Base-by-base conservation (phyloP, 768 basidiomycete species). In the Cubamyces lactineus region DNA sequence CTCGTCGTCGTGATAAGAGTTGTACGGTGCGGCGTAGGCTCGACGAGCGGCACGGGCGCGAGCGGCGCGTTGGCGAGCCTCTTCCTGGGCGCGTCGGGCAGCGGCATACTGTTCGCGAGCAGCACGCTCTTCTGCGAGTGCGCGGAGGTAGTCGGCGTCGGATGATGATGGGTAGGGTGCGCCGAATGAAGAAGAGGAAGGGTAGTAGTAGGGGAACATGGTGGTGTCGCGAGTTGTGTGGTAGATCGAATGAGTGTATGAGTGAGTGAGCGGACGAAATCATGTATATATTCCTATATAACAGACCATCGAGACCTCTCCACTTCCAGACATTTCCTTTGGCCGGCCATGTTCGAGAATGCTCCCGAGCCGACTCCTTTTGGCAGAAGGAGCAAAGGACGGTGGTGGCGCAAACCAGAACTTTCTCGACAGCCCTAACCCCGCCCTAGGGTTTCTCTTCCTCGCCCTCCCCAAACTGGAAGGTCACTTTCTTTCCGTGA, bases 81-180 rank as follows among this genome's bases (percentile, higher is more conserved):
- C 70, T 53, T 70, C 69, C 57, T 72, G 69, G 1, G 69, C 66
- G 42, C 70, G 71, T 34, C 62, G 62, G 54, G 71, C 71, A 16
- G 69, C 68, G 24, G 61, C 66, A 46, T 69, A 69, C 39, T 69
- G 70, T 39, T 67, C 65, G 34, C 67, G 70, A 5, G 71, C 71
- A 16, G 71, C 70, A n/a, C 65, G 70, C 52, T 72, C 71, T 23
- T 72, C 70, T 16, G 71, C 70, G 21, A 72, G 64, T 9, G 70
- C 70, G 24, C 66, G 68, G 15, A 66, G 50, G 64, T 72, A 72
- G n/a, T 66, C 67, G 28, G 61, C 45, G 53, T 68, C 65, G 56
- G 47, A 24, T 9, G 61, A 39, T 16, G 63, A 43, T 19, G 49
- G 50, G 66, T 70, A 72, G n/a, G 63, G 49, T 16, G 58, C 19